These are phyloP conservation scores for Pseudovirgaria hyperparasitica DNA, from an alignment of 2,329 filamentous ascomycete genomes.

Conservation along the genomic window DNA sequence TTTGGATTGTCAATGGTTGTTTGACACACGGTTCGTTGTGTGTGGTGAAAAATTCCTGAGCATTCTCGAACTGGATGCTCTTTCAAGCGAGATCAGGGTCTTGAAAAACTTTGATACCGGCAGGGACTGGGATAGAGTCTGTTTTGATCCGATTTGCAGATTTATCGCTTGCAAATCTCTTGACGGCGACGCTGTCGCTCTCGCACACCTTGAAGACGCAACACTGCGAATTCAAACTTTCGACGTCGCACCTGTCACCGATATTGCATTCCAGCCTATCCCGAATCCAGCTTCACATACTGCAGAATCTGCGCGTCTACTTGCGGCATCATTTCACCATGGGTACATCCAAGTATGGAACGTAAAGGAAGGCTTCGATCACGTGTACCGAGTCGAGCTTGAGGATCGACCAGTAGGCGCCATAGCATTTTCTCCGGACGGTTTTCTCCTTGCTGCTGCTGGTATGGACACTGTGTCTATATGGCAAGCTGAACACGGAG, in stretches of 20 bases:
- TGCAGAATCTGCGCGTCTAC: slow-evolving; percentile 13
- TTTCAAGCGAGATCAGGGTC: slow-evolving; percentile 3
- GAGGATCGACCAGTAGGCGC: slow-evolving; percentile 23
- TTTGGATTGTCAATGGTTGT: slow-evolving; percentile 32
- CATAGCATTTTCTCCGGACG: slow-evolving; percentile 32
- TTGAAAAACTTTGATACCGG: slow-evolving; percentile 16
- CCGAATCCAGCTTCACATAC: slow-evolving; percentile 5
- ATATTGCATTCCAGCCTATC: slow-evolving; percentile 27
- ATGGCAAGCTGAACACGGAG: slow-evolving; percentile 27
- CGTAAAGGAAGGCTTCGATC: slow-evolving; percentile 21
- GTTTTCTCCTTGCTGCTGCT: slow-evolving; percentile 29
- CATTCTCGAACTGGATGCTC: slow-evolving; percentile 22
- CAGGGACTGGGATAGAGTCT: slow-evolving; percentile 24
- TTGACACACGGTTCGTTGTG: slow-evolving; percentile 29
- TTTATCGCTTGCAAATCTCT: slow-evolving; percentile 23
- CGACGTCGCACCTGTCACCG: slow-evolving; percentile 23
- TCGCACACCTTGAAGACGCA: slow-evolving; percentile 21
- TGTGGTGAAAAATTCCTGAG: slow-evolving; percentile 28
- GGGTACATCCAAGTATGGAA: slow-evolving; percentile 30
- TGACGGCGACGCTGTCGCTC: slow-evolving; percentile 13
- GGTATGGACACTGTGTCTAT: slow-evolving; percentile 31
- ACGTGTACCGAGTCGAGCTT: slow-evolving; percentile 16
- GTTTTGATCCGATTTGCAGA: slow-evolving; percentile 26
- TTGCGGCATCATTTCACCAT: slow-evolving; percentile 29
- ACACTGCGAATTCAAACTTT: slow-evolving; percentile 20